Conservation (phyloP, 441 rosid genomes). For the Iberis amara region DNA sequence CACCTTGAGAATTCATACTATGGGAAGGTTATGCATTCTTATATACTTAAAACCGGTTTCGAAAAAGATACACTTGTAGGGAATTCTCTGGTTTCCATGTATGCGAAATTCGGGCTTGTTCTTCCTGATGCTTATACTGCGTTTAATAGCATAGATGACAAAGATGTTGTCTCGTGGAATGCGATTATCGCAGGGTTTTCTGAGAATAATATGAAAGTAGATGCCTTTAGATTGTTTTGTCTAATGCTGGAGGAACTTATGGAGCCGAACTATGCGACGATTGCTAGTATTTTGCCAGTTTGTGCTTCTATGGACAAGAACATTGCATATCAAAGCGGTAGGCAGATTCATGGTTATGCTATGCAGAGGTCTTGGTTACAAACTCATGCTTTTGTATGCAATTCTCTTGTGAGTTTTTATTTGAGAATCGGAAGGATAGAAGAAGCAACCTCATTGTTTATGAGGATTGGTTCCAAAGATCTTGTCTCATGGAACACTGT, state of each 20-base stretch:
- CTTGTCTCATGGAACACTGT: slow-evolving; percentile 81
- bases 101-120: slow-evolving; percentile 62
- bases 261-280: slow-evolving; percentile 55
- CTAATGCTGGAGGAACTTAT: slow-evolving; percentile 46
- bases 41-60: slow-evolving; percentile 51
- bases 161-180: slow-evolving; percentile 89
- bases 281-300: slow-evolving; percentile 57
- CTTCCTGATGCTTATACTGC: slow-evolving; percentile 44
- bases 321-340: slow-evolving; percentile 43
- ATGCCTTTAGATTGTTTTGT: slow-evolving; percentile 52
- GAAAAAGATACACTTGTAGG: slow-evolving; percentile 62
- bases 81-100: slow-evolving; percentile 71
- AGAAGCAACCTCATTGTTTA: slow-evolving; percentile 56
- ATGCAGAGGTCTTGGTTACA: slow-evolving; percentile 45
- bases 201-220: slow-evolving; percentile 46
- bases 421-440: slow-evolving; percentile 47
- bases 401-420: slow-evolving; percentile 71
- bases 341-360: slow-evolving; percentile 58
- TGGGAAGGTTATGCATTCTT: slow-evolving; percentile 55
- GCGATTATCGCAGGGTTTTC: slow-evolving; percentile 80
- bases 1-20: slow-evolving; percentile 39
- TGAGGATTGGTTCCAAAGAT: slow-evolving; percentile 56
- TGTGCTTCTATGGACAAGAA: slow-evolving; percentile 43
- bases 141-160: slow-evolving; percentile 48
- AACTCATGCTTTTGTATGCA: slow-evolving; percentile 49